Evolutionary conservation across 176 grass and related monocot species (phyloP), one percentile per base, ranked within the genome.

Genomic region (Paspalum notatum): DNA sequence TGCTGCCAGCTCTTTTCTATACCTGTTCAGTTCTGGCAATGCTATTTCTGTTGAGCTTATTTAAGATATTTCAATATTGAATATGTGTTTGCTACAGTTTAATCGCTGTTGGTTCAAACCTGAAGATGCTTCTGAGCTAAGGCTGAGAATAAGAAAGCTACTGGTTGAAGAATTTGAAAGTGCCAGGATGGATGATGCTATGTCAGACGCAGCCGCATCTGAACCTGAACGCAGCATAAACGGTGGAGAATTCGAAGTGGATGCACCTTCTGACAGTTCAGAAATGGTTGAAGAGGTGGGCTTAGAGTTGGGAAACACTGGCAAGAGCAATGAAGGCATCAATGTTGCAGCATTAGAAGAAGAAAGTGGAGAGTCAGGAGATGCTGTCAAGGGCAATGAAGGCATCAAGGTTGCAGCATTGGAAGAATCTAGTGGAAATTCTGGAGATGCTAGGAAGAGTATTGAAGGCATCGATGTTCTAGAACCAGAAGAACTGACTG

Each of bases 71-170:
- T 54, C 9, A 71, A 82, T 72, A 56, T 46, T 72, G 22, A 71
- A 20, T 32, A 38, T 77, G 21, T 82, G 76, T 70, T 22, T 53
- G 82, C 32, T 12, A 48, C 89, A 97, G 94, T 94, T 97, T 68
- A 63, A 64, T 70, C 60, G 27, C 60, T 87, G 76, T 45, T 97
- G 94, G 94, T 97, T 97, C 73, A 88, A 82, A 77, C 69, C 94
- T 50, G 94, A 94, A 85, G 83, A 71, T 45, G 89, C 89, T 87
- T 97, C 91, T 57, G 62, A 21, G 26, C 76, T 97, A 79, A 88
- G 94, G 77, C 57, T 17, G 15, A 72, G 42, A 73, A 92, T 97
- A 90, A 81, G 55, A 52, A 24, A 50, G 53, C 85, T 92, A 45
- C 83, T 97, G 47, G 27, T 87, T 57, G 58, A 92, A 85, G 77